Base-by-base conservation (phyloP, 345 rosid genomes). In the Gossypium stocksii region DNA sequence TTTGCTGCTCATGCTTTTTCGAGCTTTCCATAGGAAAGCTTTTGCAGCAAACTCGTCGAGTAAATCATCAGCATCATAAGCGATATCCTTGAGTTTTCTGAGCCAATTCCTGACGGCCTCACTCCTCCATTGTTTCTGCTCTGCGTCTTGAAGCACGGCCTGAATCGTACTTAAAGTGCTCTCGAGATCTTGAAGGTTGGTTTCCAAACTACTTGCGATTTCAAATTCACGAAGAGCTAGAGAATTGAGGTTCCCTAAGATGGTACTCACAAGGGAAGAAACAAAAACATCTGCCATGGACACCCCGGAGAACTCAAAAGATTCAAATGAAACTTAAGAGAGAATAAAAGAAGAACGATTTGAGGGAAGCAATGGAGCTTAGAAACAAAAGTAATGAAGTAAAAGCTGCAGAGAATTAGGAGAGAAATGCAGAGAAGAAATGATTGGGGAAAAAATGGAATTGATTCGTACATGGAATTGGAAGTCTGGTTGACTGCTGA, bases 111-210 rank as follows among this genome's bases (percentile, higher is more conserved):
- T 52, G 44, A 70, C 20, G 41, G 48, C 73, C n/a, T 70, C 25
- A 12, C 62, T 70, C 62, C 2, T 70, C 60, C 73, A 34, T 17
- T 70, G 73, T 15, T 52, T 70, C 60, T 29, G 60, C 62, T 70
- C 62, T 5, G 62, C 73, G 43, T 70, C 73, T 3, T 70, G 73
- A 2, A 70, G 73, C 46, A 70, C 73, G 17, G 73, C 73, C 15
- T 53, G 59, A 23, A 70, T 70, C 14, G 73, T 29, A 34, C 16
- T 70, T 19, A 70, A 49, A 13, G 60, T 49, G 61, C 73, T 29
- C 61, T 34, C 62, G 12, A 70, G 16, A 0, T 27, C 53, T 53
- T 53, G 43, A 49, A 29, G 73, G 27, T 70, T 29, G 9, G 44
- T 25, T 12, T 51, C 38, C 45, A 70, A 11, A 20, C 11, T 53